These are phyloP conservation scores for Pelargonium citronellum DNA, from an alignment of 441 rosid species.

Conservation along the genomic window DNA sequence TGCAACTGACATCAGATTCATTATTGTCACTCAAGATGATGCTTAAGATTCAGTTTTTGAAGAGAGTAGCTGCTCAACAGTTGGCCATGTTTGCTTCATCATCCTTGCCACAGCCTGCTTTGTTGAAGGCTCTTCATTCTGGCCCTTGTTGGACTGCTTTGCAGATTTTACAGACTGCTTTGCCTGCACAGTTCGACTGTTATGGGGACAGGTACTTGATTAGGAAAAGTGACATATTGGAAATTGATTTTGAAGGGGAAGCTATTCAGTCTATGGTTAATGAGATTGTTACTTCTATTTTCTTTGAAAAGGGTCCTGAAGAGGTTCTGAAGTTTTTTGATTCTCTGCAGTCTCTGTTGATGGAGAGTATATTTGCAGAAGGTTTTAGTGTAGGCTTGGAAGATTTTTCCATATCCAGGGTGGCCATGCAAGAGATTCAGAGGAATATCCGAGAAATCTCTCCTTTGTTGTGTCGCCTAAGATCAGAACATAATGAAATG, in stretches of 20 bases:
- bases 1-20: slow-evolving; percentile 73
- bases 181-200: slow-evolving; percentile 58
- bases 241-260: slow-evolving; percentile 43
- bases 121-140: slow-evolving; percentile 36
- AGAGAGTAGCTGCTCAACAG: slow-evolving; percentile 55
- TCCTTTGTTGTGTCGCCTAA: slow-evolving; percentile 48
- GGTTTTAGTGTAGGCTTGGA: slow-evolving; percentile 71
- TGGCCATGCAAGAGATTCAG: slow-evolving; percentile 28
- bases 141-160: slow-evolving; percentile 61
- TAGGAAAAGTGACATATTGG: slow-evolving; percentile 45
- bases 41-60: slow-evolving; percentile 45
- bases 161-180: slow-evolving; percentile 66
- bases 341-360: slow-evolving; percentile 71
- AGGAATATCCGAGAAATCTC: slow-evolving; percentile 34
- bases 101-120: slow-evolving; percentile 62
- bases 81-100: slow-evolving; percentile 61
- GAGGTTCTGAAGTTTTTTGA: slow-evolving; percentile 63
- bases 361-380: slow-evolving; percentile 57
- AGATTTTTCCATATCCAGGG: slow-evolving; percentile 56
- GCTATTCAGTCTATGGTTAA: slow-evolving; percentile 39
- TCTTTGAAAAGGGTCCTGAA: slow-evolving; percentile 66
- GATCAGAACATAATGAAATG: slow-evolving; percentile 52
- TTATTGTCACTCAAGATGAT: slow-evolving; percentile 59
- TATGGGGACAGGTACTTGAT: slow-evolving; percentile 52
- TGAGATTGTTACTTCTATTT: slow-evolving; percentile 52